phyloP scores from a whole-genome alignment of 768 basidiomycete species.

The Lactarius sanguifluus region DNA sequence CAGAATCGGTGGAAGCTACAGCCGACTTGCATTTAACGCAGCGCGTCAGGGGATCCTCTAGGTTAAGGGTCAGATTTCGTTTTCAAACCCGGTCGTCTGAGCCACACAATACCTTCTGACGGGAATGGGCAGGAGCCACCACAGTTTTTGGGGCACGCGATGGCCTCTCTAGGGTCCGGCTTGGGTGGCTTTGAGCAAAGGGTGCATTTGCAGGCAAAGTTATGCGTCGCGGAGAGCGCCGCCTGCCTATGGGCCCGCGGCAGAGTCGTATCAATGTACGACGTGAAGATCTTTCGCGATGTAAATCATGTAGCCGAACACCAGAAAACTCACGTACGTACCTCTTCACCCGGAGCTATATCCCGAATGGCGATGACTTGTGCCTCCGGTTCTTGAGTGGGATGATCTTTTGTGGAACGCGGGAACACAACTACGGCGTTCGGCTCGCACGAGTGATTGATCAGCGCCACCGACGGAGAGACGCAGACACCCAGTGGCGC shows the following conservation, averaged over 20 bases:
- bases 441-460: constrained; percentile 87
- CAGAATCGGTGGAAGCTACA: constrained; percentile 49
- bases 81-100: background rate
- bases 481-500: constrained; percentile 83
- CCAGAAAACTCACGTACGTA: constrained; percentile 33
- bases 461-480: constrained; percentile 73
- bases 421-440: constrained; percentile 95
- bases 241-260: constrained; percentile 55
- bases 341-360: constrained; percentile 70
- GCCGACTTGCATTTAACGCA: constrained; percentile 57
- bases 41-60: constrained; percentile 49
- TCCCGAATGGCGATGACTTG: constrained; percentile 69
- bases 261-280: constrained; percentile 84
- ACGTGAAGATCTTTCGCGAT: constrained; percentile 61
- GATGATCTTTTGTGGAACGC: constrained; percentile 40
- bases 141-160: constrained; percentile 69
- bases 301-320: background rate
- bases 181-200: constrained; percentile 45
- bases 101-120: constrained; percentile 49
- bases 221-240: constrained; percentile 68
- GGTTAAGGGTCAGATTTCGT: background rate
- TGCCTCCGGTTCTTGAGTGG: constrained; percentile 57
- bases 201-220: constrained; percentile 69
- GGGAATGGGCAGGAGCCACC: constrained; percentile 63
- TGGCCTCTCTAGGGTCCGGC: constrained; percentile 66